Conservation (phyloP, 2,329 filamentous ascomycete species). For the Stylonectria norvegica region DNA sequence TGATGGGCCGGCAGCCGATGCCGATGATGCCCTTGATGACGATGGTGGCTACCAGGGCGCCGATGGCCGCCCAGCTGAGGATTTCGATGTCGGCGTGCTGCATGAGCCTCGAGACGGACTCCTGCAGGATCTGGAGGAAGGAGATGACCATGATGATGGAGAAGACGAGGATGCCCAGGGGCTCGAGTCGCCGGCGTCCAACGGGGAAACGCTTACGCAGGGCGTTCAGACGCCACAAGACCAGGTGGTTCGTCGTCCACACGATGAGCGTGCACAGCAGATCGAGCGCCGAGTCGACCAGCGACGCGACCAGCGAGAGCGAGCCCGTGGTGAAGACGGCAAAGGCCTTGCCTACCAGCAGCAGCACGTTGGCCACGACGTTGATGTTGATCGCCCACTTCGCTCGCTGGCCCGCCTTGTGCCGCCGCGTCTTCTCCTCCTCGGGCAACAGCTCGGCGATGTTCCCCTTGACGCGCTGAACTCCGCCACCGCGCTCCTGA, state of each 20-base stretch:
- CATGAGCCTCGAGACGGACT: slow-evolving; percentile 61
- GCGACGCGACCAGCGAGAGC: slow-evolving; percentile 69
- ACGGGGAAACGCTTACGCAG: slow-evolving; percentile 67
- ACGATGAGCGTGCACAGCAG: slow-evolving; percentile 76
- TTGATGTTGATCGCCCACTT: slow-evolving; percentile 76
- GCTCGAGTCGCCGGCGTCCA: slow-evolving; percentile 66
- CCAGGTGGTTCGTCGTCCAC: slow-evolving; percentile 71
- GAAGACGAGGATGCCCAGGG: slow-evolving; percentile 73
- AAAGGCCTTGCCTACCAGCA: slow-evolving; percentile 69
- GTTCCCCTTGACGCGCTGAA: slow-evolving; percentile 29
- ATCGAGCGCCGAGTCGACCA: slow-evolving; percentile 74
- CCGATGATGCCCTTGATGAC: slow-evolving; percentile 78
- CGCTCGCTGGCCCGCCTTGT: slow-evolving; percentile 21
- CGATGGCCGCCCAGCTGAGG: slow-evolving; percentile 28
- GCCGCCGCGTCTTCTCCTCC: slow-evolving; percentile 29
- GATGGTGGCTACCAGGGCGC: slow-evolving; percentile 67
- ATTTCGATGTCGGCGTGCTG: slow-evolving; percentile 49
- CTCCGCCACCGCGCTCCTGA: slow-evolving; percentile 27
- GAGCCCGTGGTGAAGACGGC: slow-evolving; percentile 78
- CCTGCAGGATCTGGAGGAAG: slow-evolving; percentile 70
- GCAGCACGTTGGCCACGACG: slow-evolving; percentile 67
- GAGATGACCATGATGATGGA: slow-evolving; percentile 80
- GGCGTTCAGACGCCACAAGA: slow-evolving; percentile 50
- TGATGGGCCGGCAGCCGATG: slow-evolving; percentile 77
- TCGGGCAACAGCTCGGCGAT: slow-evolving; percentile 31